Conservation (phyloP, 2,329 filamentous ascomycete genomes). For the Colletotrichum sansevieriae region DNA sequence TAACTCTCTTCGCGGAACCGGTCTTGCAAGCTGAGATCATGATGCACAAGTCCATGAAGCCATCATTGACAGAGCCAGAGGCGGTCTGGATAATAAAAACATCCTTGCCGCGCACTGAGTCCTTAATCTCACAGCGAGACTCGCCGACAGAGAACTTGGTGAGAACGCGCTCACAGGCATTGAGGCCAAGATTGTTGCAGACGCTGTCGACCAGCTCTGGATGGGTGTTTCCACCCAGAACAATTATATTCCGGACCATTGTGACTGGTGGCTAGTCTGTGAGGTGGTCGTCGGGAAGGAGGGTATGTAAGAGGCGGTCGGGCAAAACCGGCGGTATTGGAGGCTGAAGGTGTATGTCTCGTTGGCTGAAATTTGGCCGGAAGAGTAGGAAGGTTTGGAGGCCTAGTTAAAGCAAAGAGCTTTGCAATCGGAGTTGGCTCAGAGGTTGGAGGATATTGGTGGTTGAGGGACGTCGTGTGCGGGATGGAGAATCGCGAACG, state of each 20-base stretch:
- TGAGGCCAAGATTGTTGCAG: constrained; percentile 88
- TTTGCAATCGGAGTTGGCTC: constrained; percentile 7
- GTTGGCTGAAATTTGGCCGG: neutral
- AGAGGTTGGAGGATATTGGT: neutral
- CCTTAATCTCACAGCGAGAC: constrained; percentile 93
- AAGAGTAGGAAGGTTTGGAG: neutral
- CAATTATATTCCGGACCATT: constrained; percentile 96
- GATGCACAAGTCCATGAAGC: constrained; percentile 96
- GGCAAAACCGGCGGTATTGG: constrained; percentile 33
- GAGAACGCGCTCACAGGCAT: constrained; percentile 85
- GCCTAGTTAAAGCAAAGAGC: constrained; percentile 2
- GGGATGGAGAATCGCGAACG: constrained; percentile 36
- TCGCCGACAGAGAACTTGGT: constrained; percentile 96
- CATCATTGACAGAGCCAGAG: constrained; percentile 93
- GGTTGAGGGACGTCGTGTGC: constrained; percentile 29
- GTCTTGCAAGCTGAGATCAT: constrained; percentile 98
- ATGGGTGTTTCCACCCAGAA: constrained; percentile 94
- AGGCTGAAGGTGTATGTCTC: neutral
- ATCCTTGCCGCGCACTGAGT: constrained; percentile 97
- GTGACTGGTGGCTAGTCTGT: neutral
- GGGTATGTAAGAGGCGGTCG: neutral
- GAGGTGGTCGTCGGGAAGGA: constrained; percentile 3
- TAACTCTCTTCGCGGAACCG: constrained; percentile 91
- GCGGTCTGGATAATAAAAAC: constrained; percentile 98
- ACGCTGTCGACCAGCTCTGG: constrained; percentile 88